Conservation (phyloP, 129 eudicot genomes). For the Saussurea involucrata region DNA sequence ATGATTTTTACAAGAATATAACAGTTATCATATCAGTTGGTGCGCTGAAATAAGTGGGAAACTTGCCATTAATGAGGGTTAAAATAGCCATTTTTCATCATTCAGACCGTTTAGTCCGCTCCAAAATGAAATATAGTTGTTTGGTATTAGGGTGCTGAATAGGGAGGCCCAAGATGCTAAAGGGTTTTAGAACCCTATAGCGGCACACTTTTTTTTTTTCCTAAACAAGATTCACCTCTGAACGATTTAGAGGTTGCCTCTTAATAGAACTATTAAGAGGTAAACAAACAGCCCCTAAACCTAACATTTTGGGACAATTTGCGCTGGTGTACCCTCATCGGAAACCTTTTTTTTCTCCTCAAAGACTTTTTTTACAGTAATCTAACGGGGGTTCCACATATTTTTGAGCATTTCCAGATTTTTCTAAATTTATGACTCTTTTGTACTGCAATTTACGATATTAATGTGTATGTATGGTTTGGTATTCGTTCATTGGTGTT, state of each 20-base stretch:
- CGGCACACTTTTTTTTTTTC: too few relatives aligned
- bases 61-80: background rate
- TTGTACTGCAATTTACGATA: background rate
- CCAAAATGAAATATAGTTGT: too few relatives aligned
- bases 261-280: too few relatives aligned
- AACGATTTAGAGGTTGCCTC: too few relatives aligned
- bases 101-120: background rate
- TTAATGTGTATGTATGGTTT: background rate
- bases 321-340: background rate
- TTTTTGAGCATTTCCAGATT: background rate
- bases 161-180: too few relatives aligned
- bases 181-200: too few relatives aligned
- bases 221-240: too few relatives aligned
- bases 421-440: background rate
- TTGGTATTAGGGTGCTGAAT: too few relatives aligned
- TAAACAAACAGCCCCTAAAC: too few relatives aligned
- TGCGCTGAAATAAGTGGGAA: constrained; percentile 1
- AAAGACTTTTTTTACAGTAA: background rate
- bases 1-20: background rate
- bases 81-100: background rate
- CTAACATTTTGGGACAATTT: background rate
- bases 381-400: background rate
- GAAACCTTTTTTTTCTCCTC: background rate
- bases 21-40: background rate
- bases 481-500: background rate